Conservation (phyloP, 352 stramenopile genomes). For the Plasmopara muralis region DNA sequence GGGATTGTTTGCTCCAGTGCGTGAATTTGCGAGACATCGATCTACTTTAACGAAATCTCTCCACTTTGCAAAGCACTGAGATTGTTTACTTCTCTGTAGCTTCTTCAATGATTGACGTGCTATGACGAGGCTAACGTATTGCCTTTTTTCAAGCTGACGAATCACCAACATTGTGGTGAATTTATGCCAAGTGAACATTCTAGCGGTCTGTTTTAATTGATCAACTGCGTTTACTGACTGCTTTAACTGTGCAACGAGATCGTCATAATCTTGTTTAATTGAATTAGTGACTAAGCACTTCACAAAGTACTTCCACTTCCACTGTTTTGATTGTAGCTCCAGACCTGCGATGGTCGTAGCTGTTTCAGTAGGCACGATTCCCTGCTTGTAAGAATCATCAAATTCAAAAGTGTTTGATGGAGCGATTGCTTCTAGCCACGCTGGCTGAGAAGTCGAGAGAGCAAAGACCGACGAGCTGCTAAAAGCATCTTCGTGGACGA, state of each 20-base stretch:
- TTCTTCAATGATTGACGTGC: conserved; percentile 11
- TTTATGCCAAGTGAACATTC: conserved; percentile 12
- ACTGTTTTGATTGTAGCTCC: too few relatives aligned
- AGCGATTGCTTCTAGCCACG: conserved; percentile 17
- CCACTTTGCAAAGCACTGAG: conserved; percentile 16
- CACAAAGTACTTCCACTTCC: too few relatives aligned
- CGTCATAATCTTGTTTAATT: conserved; percentile 2
- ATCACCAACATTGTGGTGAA: conserved; percentile 16
- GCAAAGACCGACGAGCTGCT: conserved; percentile 10
- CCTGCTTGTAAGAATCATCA: background rate
- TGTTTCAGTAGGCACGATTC: background rate
- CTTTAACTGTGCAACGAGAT: conserved; percentile 9
- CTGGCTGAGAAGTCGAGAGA: conserved; percentile 11
- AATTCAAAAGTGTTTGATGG: background rate
- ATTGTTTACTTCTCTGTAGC: conserved; percentile 9
- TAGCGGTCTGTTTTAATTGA: conserved; percentile 14
- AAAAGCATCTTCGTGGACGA: conserved; percentile 21
- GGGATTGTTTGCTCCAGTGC: conserved; percentile 6
- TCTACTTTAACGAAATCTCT: conserved; percentile 8
- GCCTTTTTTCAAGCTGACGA: conserved; percentile 9
- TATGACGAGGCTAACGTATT: conserved; percentile 8
- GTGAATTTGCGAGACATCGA: conserved; percentile 9
- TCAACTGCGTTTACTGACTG: conserved; percentile 3
- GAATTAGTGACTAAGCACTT: conserved; percentile 13
- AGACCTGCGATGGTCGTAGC: background rate